Conservation (phyloP, 768 basidiomycete genomes). For the Tulasnella sp. region DNA sequence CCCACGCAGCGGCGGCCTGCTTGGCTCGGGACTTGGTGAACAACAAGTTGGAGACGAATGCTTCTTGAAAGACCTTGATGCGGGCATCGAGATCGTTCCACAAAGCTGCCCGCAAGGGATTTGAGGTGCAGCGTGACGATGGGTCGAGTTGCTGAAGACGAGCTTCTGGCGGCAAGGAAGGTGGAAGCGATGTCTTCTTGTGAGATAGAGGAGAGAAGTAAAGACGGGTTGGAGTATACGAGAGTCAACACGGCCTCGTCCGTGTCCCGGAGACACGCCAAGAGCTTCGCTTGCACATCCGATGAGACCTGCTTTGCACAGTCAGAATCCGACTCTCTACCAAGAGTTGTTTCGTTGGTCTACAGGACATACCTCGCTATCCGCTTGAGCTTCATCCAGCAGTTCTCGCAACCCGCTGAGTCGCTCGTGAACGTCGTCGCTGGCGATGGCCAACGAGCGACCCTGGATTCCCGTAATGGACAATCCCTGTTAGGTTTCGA, state of each 20-base stretch:
- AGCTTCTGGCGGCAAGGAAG: background rate
- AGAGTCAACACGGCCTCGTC: background rate
- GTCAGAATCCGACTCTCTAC: too few relatives aligned
- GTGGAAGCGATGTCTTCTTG: background rate
- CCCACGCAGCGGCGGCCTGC: constrained; percentile 57
- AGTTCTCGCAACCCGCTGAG: background rate
- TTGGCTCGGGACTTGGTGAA: constrained; percentile 62
- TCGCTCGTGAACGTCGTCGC: constrained; percentile 3
- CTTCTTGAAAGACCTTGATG: constrained; percentile 17
- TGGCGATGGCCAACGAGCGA: background rate
- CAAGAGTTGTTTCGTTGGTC: background rate
- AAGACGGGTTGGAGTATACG: background rate
- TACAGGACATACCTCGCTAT: background rate
- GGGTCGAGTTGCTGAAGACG: constrained; percentile 30
- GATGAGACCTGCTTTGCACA: background rate
- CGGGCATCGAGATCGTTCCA: constrained; percentile 24
- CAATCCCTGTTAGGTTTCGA: background rate
- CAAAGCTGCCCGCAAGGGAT: constrained; percentile 44
- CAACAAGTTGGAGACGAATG: constrained; percentile 64
- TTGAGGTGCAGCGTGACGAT: constrained; percentile 43
- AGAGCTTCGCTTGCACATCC: background rate
- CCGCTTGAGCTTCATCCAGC: background rate
- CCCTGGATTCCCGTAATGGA: background rate
- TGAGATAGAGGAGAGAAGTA: background rate
- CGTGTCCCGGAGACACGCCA: background rate